These are phyloP conservation scores for Backusella tarrabulga DNA, from an alignment of 192 early-diverging fungal species.

Conservation along the genomic window DNA sequence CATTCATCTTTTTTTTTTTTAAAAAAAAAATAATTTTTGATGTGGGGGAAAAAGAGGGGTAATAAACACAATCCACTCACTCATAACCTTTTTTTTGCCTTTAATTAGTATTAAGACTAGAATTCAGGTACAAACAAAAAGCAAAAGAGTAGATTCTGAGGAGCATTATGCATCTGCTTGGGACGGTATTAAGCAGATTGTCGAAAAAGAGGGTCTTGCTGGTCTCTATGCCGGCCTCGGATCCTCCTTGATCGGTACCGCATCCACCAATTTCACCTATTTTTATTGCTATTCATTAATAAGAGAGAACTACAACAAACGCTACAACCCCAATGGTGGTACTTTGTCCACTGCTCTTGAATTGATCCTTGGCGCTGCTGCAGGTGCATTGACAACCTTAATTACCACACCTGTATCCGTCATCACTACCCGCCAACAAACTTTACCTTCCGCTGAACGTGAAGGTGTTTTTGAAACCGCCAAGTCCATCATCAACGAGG, in stretches of 20 bases:
- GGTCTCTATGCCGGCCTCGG: conserved; percentile 91
- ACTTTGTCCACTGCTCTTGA: conserved; percentile 83
- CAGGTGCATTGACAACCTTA: conserved; percentile 86
- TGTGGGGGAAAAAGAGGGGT: not conserved
- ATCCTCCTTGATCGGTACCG: conserved; percentile 79
- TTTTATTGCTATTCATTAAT: conserved; percentile 84
- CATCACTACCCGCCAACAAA: conserved; percentile 94
- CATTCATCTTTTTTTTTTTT: not conserved
- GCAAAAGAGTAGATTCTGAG: conserved; percentile 16
- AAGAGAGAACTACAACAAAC: conserved; percentile 55
- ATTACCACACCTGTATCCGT: conserved; percentile 94
- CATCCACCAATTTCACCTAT: conserved; percentile 80
- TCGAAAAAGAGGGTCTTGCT: conserved; percentile 75
- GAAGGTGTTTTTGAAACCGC: conserved; percentile 63
- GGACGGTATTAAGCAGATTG: conserved; percentile 84
- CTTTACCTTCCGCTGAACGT: conserved; percentile 64
- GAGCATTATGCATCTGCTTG: conserved; percentile 62
- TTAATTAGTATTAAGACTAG: conserved; percentile 86
- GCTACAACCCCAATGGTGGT: conserved; percentile 37
- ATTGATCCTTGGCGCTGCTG: conserved; percentile 84
- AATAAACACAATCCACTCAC: not conserved
- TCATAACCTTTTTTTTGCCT: not conserved
- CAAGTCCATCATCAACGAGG: conserved; percentile 66
- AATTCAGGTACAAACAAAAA: conserved; percentile 85
- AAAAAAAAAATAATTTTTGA: not conserved